phyloP scores from a whole-genome alignment of 495 filamentous ascomycete species.

The Penicillium pancosmium region DNA sequence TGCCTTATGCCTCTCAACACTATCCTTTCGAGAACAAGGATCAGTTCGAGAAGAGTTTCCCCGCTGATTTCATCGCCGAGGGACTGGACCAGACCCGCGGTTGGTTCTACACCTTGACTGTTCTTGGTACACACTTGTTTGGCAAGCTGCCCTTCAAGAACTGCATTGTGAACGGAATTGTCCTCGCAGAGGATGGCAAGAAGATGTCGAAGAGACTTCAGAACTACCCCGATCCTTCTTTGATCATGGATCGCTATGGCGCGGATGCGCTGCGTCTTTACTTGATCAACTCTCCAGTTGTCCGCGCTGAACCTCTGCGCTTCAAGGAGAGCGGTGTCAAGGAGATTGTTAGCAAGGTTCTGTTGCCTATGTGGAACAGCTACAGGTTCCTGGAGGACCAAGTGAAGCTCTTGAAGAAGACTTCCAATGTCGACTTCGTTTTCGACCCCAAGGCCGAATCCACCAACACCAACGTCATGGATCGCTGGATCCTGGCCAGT shows the following conservation, averaged over 20 bases:
- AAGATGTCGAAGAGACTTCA: constrained; percentile 99
- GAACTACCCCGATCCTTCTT: constrained; percentile 90
- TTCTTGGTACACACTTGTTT: constrained; percentile 90
- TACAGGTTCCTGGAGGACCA: constrained; percentile 99
- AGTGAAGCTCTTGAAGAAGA: constrained; percentile 88
- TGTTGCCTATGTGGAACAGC: constrained; percentile 95
- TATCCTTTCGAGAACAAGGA: constrained; percentile 95
- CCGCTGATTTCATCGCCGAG: constrained; percentile 96
- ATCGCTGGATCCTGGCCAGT: constrained; percentile 91
- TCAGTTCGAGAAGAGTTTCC: constrained; percentile 79
- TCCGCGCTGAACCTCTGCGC: constrained; percentile 85
- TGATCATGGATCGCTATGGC: constrained; percentile 87
- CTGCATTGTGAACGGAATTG: constrained; percentile 95
- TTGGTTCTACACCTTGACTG: constrained; percentile 95
- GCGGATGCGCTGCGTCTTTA: constrained; percentile 94
- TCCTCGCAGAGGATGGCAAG: constrained; percentile 93
- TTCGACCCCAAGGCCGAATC: constrained; percentile 76
- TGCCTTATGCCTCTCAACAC: constrained; percentile 93
- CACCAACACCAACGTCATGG: constrained; percentile 91
- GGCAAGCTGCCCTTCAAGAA: constrained; percentile 91
- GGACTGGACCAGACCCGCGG: constrained; percentile 93
- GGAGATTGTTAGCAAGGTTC: constrained; percentile 91
- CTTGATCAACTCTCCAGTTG: constrained; percentile 96
- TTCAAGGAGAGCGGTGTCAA: constrained; percentile 96
- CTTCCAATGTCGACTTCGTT: constrained; percentile 73